Evolutionary conservation across 2,329 filamentous ascomycete species (phyloP), one percentile per base, ranked within the genome.

Genomic region (Seiridium cupressi): DNA sequence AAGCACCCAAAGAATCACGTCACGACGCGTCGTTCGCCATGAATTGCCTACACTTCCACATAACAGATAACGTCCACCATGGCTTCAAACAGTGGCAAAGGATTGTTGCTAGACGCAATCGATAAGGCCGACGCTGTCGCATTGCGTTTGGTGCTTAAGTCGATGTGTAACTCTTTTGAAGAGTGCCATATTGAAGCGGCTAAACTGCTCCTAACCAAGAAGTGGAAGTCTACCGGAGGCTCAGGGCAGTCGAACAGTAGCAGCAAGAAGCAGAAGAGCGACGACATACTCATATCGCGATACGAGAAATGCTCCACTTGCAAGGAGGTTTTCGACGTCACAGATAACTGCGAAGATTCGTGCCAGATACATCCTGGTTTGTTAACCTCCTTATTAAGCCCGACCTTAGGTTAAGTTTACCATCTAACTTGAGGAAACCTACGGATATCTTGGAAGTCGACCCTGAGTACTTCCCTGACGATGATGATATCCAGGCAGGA

Each of bases 241-340:
- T 26, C 35, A 6, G 42, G 8, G 18, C 34, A 36, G 44, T 9
- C 18, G 6, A 31, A n/a, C 13, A 11, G 9, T 31, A 8, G 38
- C 3, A 55, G 10, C 42, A 59, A 59, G 34, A 59, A 48, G 36
- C 32, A 48, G 18, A 60, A 46, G 34, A 40, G 8, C 6, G 38
- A 13, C 1, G 38, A 42, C 7, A 42, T 13, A 42, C 44, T 40
- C 9, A 44, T 49, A 2, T 36, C 31, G 0, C 13, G 57, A n/a
- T 59, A 44, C 31, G 58, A 60, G 26, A 32, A 34, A 31, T 60
- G 58, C 4, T 5, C 35, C 51, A 51, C 53, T 5, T 55, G 58
- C 13, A 36, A 55, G n/a, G 8, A 60, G 34, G 13, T 56, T 13
- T 60, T 56, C 10, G 58, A 56, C 35, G 46, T 60, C 4, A 56